phyloP scores from a whole-genome alignment of 192 early-diverging fungal species.

The Coemansia sp. region DNA sequence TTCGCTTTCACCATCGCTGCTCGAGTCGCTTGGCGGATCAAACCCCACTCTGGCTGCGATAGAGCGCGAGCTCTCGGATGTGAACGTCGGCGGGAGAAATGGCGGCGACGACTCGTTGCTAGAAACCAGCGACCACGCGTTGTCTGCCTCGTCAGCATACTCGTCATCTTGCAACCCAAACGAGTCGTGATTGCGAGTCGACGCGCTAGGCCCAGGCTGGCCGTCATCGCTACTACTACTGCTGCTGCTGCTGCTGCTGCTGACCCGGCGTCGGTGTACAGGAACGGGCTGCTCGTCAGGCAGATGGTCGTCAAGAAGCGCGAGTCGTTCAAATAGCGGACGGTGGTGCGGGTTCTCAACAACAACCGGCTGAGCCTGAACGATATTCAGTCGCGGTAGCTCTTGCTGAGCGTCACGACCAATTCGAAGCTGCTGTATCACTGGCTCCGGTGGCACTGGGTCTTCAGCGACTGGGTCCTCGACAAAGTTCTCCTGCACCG shows the following conservation, averaged over 20 bases:
- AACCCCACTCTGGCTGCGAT: constrained; percentile 12
- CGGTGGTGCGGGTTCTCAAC: constrained; percentile 41
- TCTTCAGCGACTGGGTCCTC: constrained; percentile 23
- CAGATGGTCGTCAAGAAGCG: constrained; percentile 22
- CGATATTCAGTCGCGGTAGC: background rate
- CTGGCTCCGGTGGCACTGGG: background rate
- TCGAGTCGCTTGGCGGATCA: background rate
- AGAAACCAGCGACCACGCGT: constrained; percentile 32
- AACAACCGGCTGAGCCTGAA: constrained; percentile 27
- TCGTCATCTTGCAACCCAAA: background rate
- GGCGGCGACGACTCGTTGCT: constrained; percentile 4
- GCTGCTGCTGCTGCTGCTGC: background rate
- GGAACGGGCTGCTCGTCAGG: constrained; percentile 28
- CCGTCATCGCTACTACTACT: background rate
- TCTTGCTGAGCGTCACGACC: background rate
- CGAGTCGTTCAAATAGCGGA: constrained; percentile 34
- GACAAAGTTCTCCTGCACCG: constrained; percentile 32
- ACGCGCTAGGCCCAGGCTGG: background rate
- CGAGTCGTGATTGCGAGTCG: background rate
- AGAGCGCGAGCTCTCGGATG: constrained; percentile 25
- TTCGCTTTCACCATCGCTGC: background rate
- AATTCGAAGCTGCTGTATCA: background rate
- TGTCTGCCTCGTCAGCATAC: constrained; percentile 7
- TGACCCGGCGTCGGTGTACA: background rate
- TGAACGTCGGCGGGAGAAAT: constrained; percentile 28